Evolutionary conservation across 208 protist genomes (phyloP), one percentile per base, ranked within the genome.

Genomic region (Leishmania lainsoni): DNA sequence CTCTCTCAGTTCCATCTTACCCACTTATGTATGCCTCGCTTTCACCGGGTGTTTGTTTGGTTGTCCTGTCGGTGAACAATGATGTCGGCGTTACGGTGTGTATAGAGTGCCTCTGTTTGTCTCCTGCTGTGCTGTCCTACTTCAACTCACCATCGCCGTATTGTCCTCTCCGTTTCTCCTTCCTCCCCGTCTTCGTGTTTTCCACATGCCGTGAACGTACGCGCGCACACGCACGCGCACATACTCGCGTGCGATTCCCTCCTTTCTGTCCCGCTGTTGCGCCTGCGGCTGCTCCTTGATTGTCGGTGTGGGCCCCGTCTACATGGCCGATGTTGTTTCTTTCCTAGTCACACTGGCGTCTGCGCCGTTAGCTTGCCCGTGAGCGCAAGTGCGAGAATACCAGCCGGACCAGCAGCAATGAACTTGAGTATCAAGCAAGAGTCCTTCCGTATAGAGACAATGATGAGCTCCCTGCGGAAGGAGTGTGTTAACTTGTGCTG

Each of bases 401-500:
- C 12, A 71, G 66, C 35, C 8, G 45, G 14, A 71, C 2, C 12
- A 39, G 70, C 14, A 39, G 70, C 29, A 10, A 98, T 98, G 95
- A 93, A 95, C 66, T 32, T 98, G 39, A 88, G 51, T 9, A 86
- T 95, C 26, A 97, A 98, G 80, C 88, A 97, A 80, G 93, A 98
- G 82, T 95, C 95, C 0, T 97, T 93, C 79, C 93, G 92, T 74
- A 91, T 97, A 59, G 95, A 98, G 83, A 86, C 88, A 45, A 89
- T 98, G 78, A 96, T 98, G 92, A 90, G 79, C 42, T 85, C 89
- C 10, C 52, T 97, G 75, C 91, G 92, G 65, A 82, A 89, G 17
- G 90, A 96, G 83, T 98, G 95, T 80, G 91, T 98, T 66, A 93
- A 93, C 73, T 70, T 96, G 54, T 98, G 95, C 80, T 94, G 91